phyloP scores from a whole-genome alignment of 495 filamentous ascomycete species.

The Podospora appendiculata region DNA sequence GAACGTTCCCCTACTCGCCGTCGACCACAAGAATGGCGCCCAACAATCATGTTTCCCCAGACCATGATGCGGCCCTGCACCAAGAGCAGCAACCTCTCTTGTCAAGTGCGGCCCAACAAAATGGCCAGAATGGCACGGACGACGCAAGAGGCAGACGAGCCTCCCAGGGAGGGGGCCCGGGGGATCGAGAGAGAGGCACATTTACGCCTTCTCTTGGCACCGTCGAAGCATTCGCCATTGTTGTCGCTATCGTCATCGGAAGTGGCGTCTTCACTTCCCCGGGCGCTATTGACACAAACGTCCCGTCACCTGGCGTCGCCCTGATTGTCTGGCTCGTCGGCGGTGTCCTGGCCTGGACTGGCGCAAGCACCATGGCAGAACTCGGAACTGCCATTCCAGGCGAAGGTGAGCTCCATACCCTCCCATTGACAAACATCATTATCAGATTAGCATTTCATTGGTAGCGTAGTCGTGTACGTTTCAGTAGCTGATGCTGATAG shows the following conservation, averaged over 20 bases:
- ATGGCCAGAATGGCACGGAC: neutral
- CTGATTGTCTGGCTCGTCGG: slow-evolving; percentile 46
- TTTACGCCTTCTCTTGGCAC: slow-evolving; percentile 42
- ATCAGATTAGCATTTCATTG: too few species aligned
- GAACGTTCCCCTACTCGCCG: too few species aligned
- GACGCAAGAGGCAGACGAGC: neutral
- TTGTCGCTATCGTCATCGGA: slow-evolving; percentile 50
- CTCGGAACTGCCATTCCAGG: slow-evolving; percentile 46
- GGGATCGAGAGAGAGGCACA: slow-evolving; percentile 1
- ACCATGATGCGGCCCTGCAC: neutral
- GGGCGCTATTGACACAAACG: slow-evolving; percentile 47
- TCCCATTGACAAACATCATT: too few species aligned
- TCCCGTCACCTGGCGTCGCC: slow-evolving; percentile 44
- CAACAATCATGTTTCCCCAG: neutral
- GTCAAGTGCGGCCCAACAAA: neutral
- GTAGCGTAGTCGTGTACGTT: too few species aligned
- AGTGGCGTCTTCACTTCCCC: slow-evolving; percentile 51
- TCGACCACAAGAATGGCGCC: too few species aligned
- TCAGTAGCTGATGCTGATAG: too few species aligned
- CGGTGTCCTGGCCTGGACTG: slow-evolving; percentile 49
- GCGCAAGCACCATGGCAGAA: slow-evolving; percentile 46
- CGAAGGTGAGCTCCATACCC: slow-evolving; percentile 6
- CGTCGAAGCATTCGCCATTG: slow-evolving; percentile 45
- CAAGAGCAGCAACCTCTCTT: neutral
- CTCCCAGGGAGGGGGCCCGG: too few species aligned